Conservation (phyloP, 176 grass and related monocot species). For the Ampelocalamus luodianensis region DNA sequence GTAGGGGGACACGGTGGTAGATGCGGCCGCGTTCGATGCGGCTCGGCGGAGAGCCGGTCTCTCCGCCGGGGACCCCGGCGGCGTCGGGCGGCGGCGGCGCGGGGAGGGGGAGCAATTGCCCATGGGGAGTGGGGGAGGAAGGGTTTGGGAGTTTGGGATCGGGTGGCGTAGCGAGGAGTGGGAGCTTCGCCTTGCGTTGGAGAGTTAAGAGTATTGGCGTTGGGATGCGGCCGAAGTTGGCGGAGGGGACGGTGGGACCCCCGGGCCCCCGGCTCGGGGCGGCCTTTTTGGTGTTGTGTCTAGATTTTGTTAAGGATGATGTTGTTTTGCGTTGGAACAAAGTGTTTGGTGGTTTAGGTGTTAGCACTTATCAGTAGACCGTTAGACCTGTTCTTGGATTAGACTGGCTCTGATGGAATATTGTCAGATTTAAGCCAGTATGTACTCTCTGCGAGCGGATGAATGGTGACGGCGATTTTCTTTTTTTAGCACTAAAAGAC, state of each 20-base stretch:
- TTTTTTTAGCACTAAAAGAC: too few species aligned
- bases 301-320: conserved; percentile 40
- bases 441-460: background rate
- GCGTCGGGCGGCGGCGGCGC: conserved; percentile 44
- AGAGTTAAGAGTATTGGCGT: background rate
- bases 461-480: too few species aligned
- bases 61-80: conserved; percentile 45
- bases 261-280: background rate
- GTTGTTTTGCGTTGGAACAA: conserved; percentile 39
- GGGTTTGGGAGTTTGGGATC: conserved; percentile 12
- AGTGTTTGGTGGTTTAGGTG: conserved; percentile 27
- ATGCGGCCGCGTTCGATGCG: background rate
- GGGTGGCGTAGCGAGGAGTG: background rate
- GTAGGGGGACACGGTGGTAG: conserved; percentile 44
- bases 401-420: background rate
- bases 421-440: background rate
- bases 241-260: conserved; percentile 31
- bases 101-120: conserved; percentile 68
- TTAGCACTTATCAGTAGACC: too few species aligned
- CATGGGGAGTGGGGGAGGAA: conserved; percentile 14
- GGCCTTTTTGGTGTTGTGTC: conserved; percentile 35
- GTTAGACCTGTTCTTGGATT: background rate
- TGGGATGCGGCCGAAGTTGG: conserved; percentile 46
- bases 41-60: background rate
- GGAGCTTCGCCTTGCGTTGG: background rate